phyloP scores from a whole-genome alignment of 2,329 filamentous ascomycete genomes.

The Colletotrichum sp. region DNA sequence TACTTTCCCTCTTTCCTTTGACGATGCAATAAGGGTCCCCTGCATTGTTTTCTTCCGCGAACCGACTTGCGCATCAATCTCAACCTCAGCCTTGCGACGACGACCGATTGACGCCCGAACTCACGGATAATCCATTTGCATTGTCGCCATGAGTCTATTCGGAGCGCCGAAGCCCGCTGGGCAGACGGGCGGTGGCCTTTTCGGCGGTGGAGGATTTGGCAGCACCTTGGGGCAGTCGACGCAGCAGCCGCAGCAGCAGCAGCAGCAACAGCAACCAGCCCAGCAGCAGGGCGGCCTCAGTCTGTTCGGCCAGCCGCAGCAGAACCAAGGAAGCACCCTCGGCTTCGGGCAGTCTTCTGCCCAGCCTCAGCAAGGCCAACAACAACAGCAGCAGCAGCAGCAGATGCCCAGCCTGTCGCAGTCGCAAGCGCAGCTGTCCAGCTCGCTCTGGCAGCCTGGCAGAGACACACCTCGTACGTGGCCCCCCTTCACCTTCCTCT shows the following conservation, averaged over 20 bases:
- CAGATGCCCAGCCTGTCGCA: constrained; percentile 48
- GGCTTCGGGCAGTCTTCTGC: constrained; percentile 39
- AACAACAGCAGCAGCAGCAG: constrained; percentile 49
- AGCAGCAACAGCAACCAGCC: constrained; percentile 36
- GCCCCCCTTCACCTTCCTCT: not conserved
- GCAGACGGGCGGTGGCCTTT: constrained; percentile 21
- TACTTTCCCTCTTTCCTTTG: not conserved
- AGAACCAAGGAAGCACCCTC: constrained; percentile 36
- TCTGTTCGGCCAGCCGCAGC: constrained; percentile 43
- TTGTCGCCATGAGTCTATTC: constrained; percentile 41
- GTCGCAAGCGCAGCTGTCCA: constrained; percentile 52
- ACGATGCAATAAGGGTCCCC: constrained; percentile 7
- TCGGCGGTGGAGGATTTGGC: constrained; percentile 35
- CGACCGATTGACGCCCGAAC: not conserved
- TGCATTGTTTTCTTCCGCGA: constrained; percentile 2
- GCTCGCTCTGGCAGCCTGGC: constrained; percentile 58
- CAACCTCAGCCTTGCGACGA: not conserved
- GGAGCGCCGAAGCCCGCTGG: constrained; percentile 40
- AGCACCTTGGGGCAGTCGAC: constrained; percentile 37
- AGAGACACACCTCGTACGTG: constrained; percentile 54
- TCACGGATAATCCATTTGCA: not conserved
- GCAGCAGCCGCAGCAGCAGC: constrained; percentile 31
- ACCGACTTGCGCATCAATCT: constrained; percentile 1
- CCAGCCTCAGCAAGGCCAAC: constrained; percentile 38
- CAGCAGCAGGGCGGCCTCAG: constrained; percentile 32